A percentile compares a stretch with the other conserved stretches of the same genome.
Evolutionary conservation across 148 eudicot species (phyloP).

Genomic region (Camellia granthamiana): DNA sequence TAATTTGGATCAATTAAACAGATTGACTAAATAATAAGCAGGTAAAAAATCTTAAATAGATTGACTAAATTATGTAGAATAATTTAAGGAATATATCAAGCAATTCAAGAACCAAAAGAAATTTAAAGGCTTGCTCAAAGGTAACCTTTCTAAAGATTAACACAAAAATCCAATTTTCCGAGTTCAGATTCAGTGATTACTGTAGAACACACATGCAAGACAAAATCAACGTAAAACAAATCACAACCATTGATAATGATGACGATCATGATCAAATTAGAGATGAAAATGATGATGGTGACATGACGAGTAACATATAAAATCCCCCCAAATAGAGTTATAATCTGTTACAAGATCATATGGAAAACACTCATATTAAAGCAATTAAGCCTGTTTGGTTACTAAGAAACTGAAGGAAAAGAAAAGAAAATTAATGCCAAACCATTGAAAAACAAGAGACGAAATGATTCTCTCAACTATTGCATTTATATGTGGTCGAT

Average conservation of each 20-base stretch:
- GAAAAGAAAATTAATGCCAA: not conserved
- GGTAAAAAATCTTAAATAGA: no score
- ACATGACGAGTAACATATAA: not conserved
- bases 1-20: no score
- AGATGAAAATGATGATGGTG: not conserved
- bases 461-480: not conserved
- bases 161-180: not conserved
- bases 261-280: not conserved
- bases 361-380: not conserved
- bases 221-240: not conserved
- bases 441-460: not conserved
- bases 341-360: not conserved
- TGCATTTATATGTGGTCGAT: not conserved
- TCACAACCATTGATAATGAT: no score
- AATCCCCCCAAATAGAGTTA: not conserved
- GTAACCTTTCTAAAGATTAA: not conserved
- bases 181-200: not conserved
- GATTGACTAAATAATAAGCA: no score
- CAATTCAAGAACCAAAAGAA: not conserved
- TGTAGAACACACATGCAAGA: no score
- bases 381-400: conserved; percentile 12
- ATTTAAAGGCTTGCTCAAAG: not conserved
- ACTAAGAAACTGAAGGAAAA: not conserved
- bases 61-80: no score
- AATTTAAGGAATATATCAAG: not conserved